Conservation (phyloP, 257 asterid genomes). For the Solanum pinnatisectum region DNA sequence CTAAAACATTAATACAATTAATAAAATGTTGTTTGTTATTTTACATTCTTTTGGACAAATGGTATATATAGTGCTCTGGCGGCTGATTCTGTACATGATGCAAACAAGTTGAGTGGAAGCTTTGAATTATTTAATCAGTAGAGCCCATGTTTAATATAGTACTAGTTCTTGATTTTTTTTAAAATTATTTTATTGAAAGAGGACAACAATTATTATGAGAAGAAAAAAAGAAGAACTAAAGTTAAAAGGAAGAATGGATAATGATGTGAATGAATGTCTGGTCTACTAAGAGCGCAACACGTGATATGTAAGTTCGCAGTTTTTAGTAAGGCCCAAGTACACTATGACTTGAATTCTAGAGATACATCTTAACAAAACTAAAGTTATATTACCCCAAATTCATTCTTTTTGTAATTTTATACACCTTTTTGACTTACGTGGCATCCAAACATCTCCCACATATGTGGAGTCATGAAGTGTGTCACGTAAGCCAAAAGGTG, state of each 20-base stretch:
- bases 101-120: not conserved
- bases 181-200: not conserved
- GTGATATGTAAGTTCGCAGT: not conserved
- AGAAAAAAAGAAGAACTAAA: not conserved
- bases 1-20: not conserved
- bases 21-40: not conserved
- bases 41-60: not conserved
- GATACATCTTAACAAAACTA: too few species aligned
- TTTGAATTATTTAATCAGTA: not conserved
- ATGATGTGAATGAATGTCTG: not conserved
- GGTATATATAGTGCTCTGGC: not conserved
- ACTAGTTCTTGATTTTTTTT: not conserved
- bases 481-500: too few species aligned
- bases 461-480: too few species aligned
- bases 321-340: too few species aligned
- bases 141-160: not conserved
- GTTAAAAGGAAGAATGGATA: not conserved
- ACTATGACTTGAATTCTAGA: too few species aligned
- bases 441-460: too few species aligned
- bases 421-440: too few species aligned
- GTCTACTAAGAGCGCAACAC: not conserved
- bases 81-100: not conserved
- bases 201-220: not conserved
- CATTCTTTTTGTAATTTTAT: too few species aligned
- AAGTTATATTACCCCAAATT: too few species aligned